phyloP scores from a whole-genome alignment of 2,329 filamentous ascomycete genomes.

The Epichloe coenophiala region DNA sequence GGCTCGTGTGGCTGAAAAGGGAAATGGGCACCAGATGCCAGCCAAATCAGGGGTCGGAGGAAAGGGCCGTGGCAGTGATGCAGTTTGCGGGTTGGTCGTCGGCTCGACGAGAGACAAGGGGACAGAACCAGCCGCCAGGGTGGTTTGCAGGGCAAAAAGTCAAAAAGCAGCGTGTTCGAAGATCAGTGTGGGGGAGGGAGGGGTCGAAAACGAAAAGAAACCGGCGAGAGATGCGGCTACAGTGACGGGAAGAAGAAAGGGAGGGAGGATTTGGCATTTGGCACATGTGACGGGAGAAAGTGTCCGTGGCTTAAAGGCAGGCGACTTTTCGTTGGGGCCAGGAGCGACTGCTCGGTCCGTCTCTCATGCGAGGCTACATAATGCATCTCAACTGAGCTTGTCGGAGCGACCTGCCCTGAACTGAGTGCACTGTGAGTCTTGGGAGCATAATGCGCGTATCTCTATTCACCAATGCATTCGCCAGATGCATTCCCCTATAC shows the following conservation, averaged over 20 bases:
- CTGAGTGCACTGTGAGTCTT: too few relatives aligned
- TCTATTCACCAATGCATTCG: too few relatives aligned
- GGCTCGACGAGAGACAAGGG: neutral
- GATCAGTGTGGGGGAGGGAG: neutral
- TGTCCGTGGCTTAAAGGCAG: neutral
- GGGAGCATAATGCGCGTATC: too few relatives aligned
- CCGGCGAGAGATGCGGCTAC: neutral
- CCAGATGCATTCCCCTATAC: rapidly evolving
- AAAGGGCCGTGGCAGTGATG: neutral
- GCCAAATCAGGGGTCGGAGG: neutral
- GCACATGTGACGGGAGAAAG: neutral
- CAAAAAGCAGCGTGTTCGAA: neutral
- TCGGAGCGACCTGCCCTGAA: too few relatives aligned
- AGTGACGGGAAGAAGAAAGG: neutral
- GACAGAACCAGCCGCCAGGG: neutral
- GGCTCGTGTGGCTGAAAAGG: neutral
- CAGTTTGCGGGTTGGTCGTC: neutral
- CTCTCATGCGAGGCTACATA: too few relatives aligned
- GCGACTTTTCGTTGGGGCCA: neutral
- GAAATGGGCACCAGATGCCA: neutral
- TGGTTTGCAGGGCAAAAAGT: neutral
- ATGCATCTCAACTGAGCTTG: too few relatives aligned
- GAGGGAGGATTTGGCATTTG: neutral
- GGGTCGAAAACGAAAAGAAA: neutral
- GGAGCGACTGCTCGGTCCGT: neutral